These are phyloP conservation scores for Corchorus capsularis DNA, from an alignment of 345 rosid genomes.

Conservation along the genomic window DNA sequence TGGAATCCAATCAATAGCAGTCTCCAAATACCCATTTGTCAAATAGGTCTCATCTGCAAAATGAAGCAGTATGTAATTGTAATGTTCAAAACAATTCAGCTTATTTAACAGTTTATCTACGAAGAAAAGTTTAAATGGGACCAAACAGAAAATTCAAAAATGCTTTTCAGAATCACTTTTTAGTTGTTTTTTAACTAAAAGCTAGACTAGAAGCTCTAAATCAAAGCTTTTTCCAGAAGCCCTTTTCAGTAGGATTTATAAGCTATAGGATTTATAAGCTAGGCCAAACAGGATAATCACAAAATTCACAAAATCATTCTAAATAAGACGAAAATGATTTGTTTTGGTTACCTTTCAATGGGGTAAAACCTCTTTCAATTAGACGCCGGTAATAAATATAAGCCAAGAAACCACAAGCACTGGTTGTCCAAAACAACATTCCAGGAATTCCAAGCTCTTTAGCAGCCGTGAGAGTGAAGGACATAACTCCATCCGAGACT, in stretches of 20 bases:
- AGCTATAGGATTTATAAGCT: too few species aligned
- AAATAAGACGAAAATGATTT: not conserved
- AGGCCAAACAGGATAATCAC: not conserved
- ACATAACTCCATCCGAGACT: too few species aligned
- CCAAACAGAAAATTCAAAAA: too few species aligned
- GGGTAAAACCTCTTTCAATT: conserved; percentile 29
- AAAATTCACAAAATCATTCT: not conserved
- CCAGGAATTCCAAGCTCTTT: conserved; percentile 29
- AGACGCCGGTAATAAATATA: conserved; percentile 34
- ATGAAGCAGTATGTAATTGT: not conserved
- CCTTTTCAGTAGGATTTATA: too few species aligned
- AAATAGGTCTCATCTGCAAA: conserved; percentile 37
- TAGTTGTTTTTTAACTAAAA: too few species aligned
- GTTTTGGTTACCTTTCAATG: conserved; percentile 36
- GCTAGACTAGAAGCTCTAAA: too few species aligned
- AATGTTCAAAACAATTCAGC: too few species aligned
- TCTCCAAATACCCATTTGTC: conserved; percentile 39
- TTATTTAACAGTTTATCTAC: too few species aligned
- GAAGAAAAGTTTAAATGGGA: too few species aligned
- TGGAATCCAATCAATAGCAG: conserved; percentile 50
- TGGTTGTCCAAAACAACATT: conserved; percentile 32
- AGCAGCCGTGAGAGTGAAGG: conserved; percentile 31
- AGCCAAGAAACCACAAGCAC: conserved; percentile 36
- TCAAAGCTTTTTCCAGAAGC: too few species aligned
- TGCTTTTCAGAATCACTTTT: too few species aligned